phyloP scores from a whole-genome alignment of 1,139 yeast genomes.

The Sugiyamaella grinbergsii region DNA sequence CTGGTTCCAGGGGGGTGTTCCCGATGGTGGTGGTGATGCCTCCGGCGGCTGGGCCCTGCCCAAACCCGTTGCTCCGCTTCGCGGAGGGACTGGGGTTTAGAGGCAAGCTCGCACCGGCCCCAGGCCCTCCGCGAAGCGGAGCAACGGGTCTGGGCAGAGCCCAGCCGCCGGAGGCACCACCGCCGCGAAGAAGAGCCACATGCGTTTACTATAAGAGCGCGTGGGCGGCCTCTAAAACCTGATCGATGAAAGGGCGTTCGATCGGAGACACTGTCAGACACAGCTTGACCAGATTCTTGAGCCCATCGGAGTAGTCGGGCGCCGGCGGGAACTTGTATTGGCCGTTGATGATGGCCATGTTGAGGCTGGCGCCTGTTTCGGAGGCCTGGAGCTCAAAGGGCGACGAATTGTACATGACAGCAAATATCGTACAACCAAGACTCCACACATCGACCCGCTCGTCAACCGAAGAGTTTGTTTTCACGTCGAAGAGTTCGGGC shows the following conservation, averaged over 20 bases:
- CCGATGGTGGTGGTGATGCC: background rate
- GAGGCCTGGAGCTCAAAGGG: conserved; percentile 87
- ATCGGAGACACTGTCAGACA: conserved; percentile 65
- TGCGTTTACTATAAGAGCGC: background rate
- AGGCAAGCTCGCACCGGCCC: no score
- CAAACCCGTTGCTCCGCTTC: no score
- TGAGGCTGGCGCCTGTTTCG: conserved; percentile 79
- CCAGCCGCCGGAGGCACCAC: conserved; percentile 10
- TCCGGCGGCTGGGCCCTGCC: no score
- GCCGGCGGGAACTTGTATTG: conserved; percentile 63
- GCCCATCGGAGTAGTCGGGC: conserved; percentile 55
- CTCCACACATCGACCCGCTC: conserved; percentile 91
- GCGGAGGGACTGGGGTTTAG: no score
- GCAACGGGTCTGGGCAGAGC: conserved; percentile 16
- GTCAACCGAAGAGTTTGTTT: conserved; percentile 60
- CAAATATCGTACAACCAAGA: conserved; percentile 78
- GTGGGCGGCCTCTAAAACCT: conserved; percentile 45
- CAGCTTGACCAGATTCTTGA: conserved; percentile 56
- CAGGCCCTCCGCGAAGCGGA: background rate
- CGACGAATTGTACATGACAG: conserved; percentile 73
- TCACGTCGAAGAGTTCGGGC: conserved; percentile 83
- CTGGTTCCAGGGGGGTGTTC: background rate
- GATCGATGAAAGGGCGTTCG: conserved; percentile 63
- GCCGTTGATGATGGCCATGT: conserved; percentile 74
- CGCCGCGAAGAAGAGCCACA: no score